Evolutionary conservation across 768 basidiomycete genomes (phyloP).

Genomic region (Pholiota molesta): DNA sequence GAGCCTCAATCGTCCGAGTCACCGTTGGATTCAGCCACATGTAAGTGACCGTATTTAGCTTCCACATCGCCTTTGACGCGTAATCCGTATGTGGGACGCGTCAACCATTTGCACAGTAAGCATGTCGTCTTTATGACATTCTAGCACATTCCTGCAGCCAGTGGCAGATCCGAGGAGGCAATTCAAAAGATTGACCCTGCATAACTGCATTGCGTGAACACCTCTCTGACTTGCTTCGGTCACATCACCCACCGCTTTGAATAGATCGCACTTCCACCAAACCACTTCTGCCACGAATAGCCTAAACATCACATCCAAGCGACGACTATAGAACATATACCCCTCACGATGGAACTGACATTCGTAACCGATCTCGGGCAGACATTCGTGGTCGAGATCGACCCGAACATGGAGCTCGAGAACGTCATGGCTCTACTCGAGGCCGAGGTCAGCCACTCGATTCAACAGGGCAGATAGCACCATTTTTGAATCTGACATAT

Average conservation of each 20-base stretch:
- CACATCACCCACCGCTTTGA: neutral
- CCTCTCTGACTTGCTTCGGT: neutral
- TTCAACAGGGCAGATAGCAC: neutral
- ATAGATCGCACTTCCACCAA: slow-evolving; percentile 7
- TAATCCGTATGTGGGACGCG: slow-evolving; percentile 14
- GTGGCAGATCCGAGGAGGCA: neutral
- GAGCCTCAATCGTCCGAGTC: no score
- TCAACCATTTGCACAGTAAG: slow-evolving; percentile 17
- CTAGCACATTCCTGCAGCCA: neutral
- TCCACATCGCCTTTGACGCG: slow-evolving; percentile 10
- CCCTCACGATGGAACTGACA: slow-evolving; percentile 63
- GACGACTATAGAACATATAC: neutral
- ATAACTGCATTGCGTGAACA: neutral
- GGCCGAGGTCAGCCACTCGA: slow-evolving; percentile 78
- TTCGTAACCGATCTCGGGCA: slow-evolving; percentile 72
- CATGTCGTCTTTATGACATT: neutral
- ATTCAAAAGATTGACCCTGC: neutral
- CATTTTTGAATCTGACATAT: neutral
- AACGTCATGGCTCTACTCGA: slow-evolving; percentile 94
- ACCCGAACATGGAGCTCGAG: slow-evolving; percentile 88
- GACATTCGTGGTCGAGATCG: slow-evolving; percentile 76
- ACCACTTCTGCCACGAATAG: neutral
- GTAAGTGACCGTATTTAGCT: no score
- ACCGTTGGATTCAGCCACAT: no score
- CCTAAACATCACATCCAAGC: neutral